Evolutionary conservation across 192 early-diverging fungal genomes (phyloP).

Genomic region (Gonapodya sp.): DNA sequence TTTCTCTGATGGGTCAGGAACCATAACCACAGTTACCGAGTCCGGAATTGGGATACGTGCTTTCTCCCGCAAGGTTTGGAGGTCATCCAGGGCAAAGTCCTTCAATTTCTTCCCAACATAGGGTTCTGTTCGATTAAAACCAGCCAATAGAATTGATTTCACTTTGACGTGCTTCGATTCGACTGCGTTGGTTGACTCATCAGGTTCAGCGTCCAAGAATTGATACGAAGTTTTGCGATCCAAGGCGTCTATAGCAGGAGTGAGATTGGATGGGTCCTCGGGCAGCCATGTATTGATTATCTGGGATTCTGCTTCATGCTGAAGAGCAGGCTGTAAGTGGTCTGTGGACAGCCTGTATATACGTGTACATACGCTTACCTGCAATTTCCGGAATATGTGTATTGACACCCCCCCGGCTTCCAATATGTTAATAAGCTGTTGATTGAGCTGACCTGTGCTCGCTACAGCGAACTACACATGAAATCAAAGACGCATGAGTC

Average conservation of each 20-base stretch:
- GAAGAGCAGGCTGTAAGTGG: too few relatives aligned
- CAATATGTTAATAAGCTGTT: not conserved
- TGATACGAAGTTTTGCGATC: too few relatives aligned
- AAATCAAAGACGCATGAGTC: too few relatives aligned
- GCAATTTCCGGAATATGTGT: not conserved
- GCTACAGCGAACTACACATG: not conserved
- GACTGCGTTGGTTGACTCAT: too few relatives aligned
- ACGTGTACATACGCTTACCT: not conserved
- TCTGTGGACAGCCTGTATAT: too few relatives aligned
- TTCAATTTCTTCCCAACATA: not conserved
- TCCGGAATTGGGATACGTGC: not conserved
- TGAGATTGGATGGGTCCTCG: not conserved
- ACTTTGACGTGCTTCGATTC: not conserved
- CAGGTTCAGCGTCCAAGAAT: too few relatives aligned
- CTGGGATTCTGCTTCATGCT: not conserved
- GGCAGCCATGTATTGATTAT: not conserved
- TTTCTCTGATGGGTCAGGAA: not conserved
- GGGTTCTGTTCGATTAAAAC: not conserved
- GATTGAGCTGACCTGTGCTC: not conserved
- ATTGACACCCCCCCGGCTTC: not conserved
- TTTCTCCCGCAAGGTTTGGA: not conserved
- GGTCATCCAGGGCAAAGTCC: not conserved
- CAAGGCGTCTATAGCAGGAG: not conserved
- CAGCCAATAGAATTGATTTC: not conserved
- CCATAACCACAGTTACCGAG: not conserved